phyloP scores from a whole-genome alignment of 2,329 filamentous ascomycete species.

The Helminthosporium solani region DNA sequence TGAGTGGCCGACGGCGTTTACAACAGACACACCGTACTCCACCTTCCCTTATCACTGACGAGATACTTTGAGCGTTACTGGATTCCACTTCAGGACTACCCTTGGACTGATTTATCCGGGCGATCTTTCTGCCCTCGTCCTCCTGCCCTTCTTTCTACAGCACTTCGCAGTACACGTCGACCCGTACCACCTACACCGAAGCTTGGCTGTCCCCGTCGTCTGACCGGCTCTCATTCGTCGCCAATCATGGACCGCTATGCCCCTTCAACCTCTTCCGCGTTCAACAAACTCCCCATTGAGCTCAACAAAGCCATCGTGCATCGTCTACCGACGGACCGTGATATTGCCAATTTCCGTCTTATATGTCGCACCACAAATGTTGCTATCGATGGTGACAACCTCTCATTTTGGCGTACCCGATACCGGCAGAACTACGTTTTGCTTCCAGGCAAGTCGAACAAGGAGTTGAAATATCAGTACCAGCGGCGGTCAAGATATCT shows the following conservation, averaged over 20 bases:
- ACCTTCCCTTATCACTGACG: background rate
- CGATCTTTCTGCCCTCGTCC: too few species aligned
- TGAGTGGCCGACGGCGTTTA: background rate
- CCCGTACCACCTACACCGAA: too few species aligned
- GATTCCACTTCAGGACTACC: too few species aligned
- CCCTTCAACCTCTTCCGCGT: conserved; percentile 19
- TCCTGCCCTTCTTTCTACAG: too few species aligned
- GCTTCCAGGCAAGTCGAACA: conserved; percentile 20
- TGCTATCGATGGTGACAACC: conserved; percentile 44
- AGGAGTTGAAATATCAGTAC: conserved; percentile 41
- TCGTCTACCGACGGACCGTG: conserved; percentile 38
- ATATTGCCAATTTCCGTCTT: conserved; percentile 45
- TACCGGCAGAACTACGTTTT: conserved; percentile 48
- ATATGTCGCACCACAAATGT: conserved; percentile 43
- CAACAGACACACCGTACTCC: background rate
- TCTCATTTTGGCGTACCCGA: conserved; percentile 50
- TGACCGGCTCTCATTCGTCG: background rate
- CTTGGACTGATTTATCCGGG: too few species aligned
- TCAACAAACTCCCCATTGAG: conserved; percentile 40
- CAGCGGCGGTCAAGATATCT: conserved; percentile 28
- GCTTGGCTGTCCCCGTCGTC: too few species aligned
- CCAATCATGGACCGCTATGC: conserved; percentile 12
- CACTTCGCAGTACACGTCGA: too few species aligned
- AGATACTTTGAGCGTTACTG: too few species aligned
- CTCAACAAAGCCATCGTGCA: conserved; percentile 44